Conservation (phyloP, 2,329 filamentous ascomycete genomes). For the Whalleya microplaca region DNA sequence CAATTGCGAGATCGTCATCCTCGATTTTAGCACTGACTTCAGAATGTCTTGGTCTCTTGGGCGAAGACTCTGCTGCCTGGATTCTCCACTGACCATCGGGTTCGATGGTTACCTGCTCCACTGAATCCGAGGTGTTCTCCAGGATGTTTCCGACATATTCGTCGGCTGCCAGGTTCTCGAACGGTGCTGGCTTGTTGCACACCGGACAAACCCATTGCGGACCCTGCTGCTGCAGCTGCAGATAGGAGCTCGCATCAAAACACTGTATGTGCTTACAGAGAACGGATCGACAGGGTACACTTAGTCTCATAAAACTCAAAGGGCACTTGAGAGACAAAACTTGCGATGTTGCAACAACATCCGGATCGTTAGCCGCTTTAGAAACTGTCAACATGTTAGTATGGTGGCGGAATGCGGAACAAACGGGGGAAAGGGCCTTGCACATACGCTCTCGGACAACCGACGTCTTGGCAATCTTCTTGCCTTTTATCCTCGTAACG, state of each 20-base stretch:
- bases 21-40: conserved; percentile 36
- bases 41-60: conserved; percentile 32
- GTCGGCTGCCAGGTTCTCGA: conserved; percentile 83
- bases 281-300: conserved; percentile 76
- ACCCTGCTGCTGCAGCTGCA: conserved; percentile 93
- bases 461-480: conserved; percentile 76
- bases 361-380: conserved; percentile 79
- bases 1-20: conserved; percentile 55
- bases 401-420: neutral
- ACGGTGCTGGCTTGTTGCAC: conserved; percentile 82
- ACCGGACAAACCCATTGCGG: conserved; percentile 97
- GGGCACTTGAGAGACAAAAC: conserved; percentile 93
- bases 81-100: conserved; percentile 78
- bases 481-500: conserved; percentile 66
- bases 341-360: conserved; percentile 86
- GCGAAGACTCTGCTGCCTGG: conserved; percentile 40
- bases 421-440: neutral
- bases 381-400: conserved; percentile 61
- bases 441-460: conserved; percentile 84
- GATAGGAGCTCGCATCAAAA: conserved; percentile 90
- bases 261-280: conserved; percentile 90
- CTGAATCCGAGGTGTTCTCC: conserved; percentile 66
- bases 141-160: conserved; percentile 89
- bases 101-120: conserved; percentile 89
- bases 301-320: conserved; percentile 81